Conservation (phyloP, 208 protist species). For the Leishmania lainsoni region DNA sequence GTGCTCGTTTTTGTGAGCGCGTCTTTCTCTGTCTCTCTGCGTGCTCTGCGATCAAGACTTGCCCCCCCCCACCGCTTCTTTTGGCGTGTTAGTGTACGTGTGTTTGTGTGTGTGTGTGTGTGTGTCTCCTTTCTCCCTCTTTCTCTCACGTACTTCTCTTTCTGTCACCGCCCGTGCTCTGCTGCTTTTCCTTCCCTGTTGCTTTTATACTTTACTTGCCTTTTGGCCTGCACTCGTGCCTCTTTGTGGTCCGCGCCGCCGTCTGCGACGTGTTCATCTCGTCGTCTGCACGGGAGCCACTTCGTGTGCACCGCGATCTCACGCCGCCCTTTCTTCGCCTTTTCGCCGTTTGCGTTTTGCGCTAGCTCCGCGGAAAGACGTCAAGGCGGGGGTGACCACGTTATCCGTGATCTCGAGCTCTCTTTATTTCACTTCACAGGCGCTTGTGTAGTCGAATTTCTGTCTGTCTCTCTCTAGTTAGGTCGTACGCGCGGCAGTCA, state of each 20-base stretch:
- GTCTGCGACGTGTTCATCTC: neutral
- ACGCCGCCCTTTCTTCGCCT: neutral
- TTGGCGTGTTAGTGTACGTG: neutral
- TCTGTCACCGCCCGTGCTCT: conserved; percentile 3
- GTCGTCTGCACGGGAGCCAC: neutral
- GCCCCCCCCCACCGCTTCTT: neutral
- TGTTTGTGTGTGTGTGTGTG: neutral
- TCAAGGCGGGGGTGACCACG: neutral
- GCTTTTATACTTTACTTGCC: neutral
- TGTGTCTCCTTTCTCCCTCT: neutral
- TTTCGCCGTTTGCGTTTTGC: neutral
- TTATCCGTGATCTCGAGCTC: neutral
- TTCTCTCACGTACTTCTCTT: conserved; percentile 9
- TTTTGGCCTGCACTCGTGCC: neutral
- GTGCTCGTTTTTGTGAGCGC: too few relatives aligned
- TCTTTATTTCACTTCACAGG: neutral
- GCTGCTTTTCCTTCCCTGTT: neutral
- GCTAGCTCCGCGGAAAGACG: neutral
- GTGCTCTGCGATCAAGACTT: neutral
- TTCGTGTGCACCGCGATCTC: neutral
- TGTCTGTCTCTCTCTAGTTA: neutral
- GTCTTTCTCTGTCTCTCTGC: neutral
- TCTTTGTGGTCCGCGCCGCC: neutral
- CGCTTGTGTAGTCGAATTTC: neutral
- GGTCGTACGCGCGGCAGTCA: neutral